phyloP scores from a whole-genome alignment of 371 early-diverging fungal genomes.

The Mucor racemosus region DNA sequence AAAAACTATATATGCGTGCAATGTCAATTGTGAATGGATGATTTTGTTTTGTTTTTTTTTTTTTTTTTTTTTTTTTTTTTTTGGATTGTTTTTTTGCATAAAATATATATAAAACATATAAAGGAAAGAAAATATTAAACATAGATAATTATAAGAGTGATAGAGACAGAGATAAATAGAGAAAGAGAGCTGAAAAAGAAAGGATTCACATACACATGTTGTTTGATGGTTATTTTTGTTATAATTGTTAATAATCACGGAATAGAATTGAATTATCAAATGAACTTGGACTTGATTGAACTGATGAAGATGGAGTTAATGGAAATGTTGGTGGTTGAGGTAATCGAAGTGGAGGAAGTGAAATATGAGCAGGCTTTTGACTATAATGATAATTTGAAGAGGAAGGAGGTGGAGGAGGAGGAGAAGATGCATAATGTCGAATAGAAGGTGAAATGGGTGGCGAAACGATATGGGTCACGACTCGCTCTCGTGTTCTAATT shows the following conservation, averaged over 20 bases:
- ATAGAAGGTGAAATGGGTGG: slow-evolving; percentile 40
- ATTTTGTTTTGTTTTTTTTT: background rate
- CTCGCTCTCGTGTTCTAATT: slow-evolving; percentile 19
- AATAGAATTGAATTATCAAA: slow-evolving; percentile 9
- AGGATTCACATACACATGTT: slow-evolving; percentile 5
- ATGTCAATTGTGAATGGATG: background rate
- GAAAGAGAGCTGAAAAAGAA: background rate
- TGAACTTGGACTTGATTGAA: slow-evolving; percentile 36
- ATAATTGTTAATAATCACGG: slow-evolving; percentile 9
- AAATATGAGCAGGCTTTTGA: slow-evolving; percentile 9
- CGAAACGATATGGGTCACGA: slow-evolving; percentile 5
- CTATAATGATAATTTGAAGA: slow-evolving; percentile 1
- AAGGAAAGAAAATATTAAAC: slow-evolving; percentile 1
- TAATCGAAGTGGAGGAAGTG: slow-evolving; percentile 38
- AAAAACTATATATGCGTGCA: background rate
- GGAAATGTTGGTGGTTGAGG: slow-evolving; percentile 33
- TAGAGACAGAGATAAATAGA: background rate
- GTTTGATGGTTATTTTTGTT: no score
- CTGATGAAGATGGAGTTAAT: slow-evolving; percentile 32
- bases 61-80: background rate
- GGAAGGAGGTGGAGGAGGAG: slow-evolving; percentile 34
- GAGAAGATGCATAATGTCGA: slow-evolving; percentile 53
- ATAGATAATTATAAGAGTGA: background rate
- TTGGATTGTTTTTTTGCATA: background rate
- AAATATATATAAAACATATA: background rate